Base-by-base conservation (phyloP, 2,329 filamentous ascomycete species). In the Scorias spongiosa region DNA sequence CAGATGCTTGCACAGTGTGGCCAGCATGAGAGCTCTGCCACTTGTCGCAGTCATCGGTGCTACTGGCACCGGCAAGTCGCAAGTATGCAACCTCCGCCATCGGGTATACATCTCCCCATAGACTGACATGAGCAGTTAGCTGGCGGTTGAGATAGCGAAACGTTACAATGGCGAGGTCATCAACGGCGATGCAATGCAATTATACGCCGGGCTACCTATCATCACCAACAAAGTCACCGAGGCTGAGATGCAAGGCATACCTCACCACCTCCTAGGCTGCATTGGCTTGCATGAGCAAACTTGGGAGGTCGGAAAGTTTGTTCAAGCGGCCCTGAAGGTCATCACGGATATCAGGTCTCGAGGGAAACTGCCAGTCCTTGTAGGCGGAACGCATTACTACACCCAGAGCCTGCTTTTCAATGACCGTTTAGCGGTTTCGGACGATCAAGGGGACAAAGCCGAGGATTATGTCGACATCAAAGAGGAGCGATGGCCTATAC, bases 131-230 rank as follows among this genome's bases (percentile, higher is more conserved):
- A 39, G 20, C 49, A 61, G 52, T 43, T 55, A 94, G 87, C 75
- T 95, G 51, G 91, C 91, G 8, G 81, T 98, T 36, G 85, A 94
- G 49, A 67, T 98, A 42, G 91, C 93, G 1, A 72, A 72, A 37
- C 76, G 74, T 17, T 88, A 87, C 64, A 80, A 91, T 62, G 91
- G 93, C 57, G 91, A 98, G 63, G 76, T 98, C 42, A 87, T 98
- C 66, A 98, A 98, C 59, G 85, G 85, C 40, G 91, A 98, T 69
- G 91, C 91, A 34, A 94, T 98, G 87, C 91, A 98, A 61, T 79
- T 98, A 66, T 98, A 98, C 62, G 74, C 76, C 43, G 91, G 91
- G 2, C 68, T 98, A 38, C 87, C 91, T 5, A 81, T 96, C 50
- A 89, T 96, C 53, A 98, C 91, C 20, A 98, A 98, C 63, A 93